Evolutionary conservation across 2,329 filamentous ascomycete genomes (phyloP).

Genomic region (Stagonosporopsis rhizophila): DNA sequence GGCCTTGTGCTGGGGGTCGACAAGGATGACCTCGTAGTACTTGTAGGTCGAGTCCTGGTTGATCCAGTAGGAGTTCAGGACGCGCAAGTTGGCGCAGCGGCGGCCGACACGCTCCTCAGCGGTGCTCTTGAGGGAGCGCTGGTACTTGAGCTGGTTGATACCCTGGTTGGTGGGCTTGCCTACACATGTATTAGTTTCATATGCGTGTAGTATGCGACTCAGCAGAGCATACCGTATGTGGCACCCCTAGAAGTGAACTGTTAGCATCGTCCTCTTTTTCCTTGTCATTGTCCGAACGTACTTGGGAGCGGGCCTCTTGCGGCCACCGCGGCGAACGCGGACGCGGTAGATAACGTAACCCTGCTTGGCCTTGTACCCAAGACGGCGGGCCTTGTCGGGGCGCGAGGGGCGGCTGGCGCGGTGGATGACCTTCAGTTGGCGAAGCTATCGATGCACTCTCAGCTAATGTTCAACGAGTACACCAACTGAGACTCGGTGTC

Average conservation of each 20-base stretch:
- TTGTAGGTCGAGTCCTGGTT: conserved; percentile 99
- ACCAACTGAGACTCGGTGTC: conserved; percentile 52
- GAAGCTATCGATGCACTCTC: conserved; percentile 99
- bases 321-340: conserved; percentile 96
- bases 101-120: conserved; percentile 99
- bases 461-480: conserved; percentile 99
- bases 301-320: conserved; percentile 94
- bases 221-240: conserved; percentile 81
- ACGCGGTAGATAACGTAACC: conserved; percentile 99
- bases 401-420: conserved; percentile 97
- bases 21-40: conserved; percentile 99
- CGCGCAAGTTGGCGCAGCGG: conserved; percentile 97
- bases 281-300: conserved; percentile 28
- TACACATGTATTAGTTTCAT: conserved; percentile 53
- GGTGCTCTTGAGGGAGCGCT: conserved; percentile 96
- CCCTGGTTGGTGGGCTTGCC: conserved; percentile 99
- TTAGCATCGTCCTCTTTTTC: conserved; percentile 32
- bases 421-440: conserved; percentile 99
- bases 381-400: conserved; percentile 99
- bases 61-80: conserved; percentile 99
- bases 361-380: conserved; percentile 99
- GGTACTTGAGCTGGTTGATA: conserved; percentile 99
- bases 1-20: conserved; percentile 99
- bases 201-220: conserved; percentile 3
- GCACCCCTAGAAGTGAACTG: conserved; percentile 72